phyloP scores from a whole-genome alignment of 306 rosid species.

The Lathyrus aphaca region DNA sequence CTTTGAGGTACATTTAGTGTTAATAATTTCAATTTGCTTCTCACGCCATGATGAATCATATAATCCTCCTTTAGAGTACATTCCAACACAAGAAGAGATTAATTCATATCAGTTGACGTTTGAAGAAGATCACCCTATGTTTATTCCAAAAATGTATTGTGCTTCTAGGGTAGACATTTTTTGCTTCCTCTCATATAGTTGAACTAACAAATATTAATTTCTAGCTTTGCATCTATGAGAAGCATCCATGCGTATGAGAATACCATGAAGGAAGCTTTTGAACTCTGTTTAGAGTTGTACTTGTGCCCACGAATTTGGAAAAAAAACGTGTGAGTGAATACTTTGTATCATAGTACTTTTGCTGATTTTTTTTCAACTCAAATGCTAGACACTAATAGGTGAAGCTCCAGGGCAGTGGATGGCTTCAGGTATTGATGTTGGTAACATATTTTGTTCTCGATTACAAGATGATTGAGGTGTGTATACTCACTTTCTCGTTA shows the following conservation, averaged over 20 bases:
- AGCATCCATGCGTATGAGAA: constrained; percentile 88
- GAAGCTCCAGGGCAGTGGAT: constrained; percentile 93
- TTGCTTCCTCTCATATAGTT: constrained; percentile 17
- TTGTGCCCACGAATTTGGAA: constrained; percentile 89
- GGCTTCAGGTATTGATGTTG: constrained; percentile 79
- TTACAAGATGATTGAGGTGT: not conserved
- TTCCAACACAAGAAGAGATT: constrained; percentile 93
- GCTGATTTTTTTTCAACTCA: not conserved
- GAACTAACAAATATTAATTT: constrained; percentile 33
- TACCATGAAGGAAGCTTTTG: constrained; percentile 74
- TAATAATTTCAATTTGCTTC: constrained; percentile 19
- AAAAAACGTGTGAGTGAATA: constrained; percentile 77
- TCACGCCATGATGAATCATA: constrained; percentile 92
- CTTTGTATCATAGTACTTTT: constrained; percentile 9
- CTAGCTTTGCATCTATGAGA: constrained; percentile 79
- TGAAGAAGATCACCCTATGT: constrained; percentile 92
- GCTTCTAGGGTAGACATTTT: not conserved
- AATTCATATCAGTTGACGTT: constrained; percentile 79
- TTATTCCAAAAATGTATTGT: constrained; percentile 78
- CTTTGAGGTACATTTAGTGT: constrained; percentile 21
- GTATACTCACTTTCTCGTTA: constrained; percentile 39
- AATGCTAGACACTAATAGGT: constrained; percentile 25
- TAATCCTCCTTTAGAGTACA: constrained; percentile 91
- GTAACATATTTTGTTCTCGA: constrained; percentile 32
- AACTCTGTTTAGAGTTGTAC: constrained; percentile 87